A percentile compares a stretch with the other conserved stretches of the same genome.
phyloP scores from a whole-genome alignment of 2,329 filamentous ascomycete genomes.

The Trichoderma arundinaceum region DNA sequence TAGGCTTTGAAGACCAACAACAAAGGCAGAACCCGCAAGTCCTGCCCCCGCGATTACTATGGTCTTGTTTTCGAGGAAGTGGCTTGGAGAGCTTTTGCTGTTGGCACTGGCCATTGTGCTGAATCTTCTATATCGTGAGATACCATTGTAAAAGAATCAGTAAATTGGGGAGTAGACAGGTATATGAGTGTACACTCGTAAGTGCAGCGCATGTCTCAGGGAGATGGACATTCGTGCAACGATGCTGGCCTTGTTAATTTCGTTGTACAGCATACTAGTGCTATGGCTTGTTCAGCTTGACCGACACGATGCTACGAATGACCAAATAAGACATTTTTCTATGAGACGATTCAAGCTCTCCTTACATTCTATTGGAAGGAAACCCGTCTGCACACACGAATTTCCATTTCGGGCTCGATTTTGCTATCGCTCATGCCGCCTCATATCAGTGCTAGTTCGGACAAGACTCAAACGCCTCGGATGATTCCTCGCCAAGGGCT shows the following conservation, averaged over 20 bases:
- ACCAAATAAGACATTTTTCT: not conserved
- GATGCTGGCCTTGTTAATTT: not conserved
- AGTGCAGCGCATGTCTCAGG: not conserved
- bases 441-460: not conserved
- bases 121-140: not conserved
- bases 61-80: slow-evolving; percentile 44
- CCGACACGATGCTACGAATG: not conserved
- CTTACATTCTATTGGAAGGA: not conserved
- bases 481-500: not conserved
- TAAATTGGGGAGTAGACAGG: not conserved
- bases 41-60: slow-evolving; percentile 49
- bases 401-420: not conserved
- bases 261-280: not conserved
- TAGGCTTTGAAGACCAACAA: slow-evolving; percentile 44
- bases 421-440: not conserved
- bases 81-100: slow-evolving; percentile 34
- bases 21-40: slow-evolving; percentile 48
- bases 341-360: not conserved
- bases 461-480: not conserved
- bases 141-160: not conserved
- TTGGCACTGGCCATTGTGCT: not conserved
- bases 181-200: not conserved
- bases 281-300: not conserved
- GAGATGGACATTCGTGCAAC: not conserved
- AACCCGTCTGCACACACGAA: not conserved